Percentiles rank a stretch among this genome's conserved stretches.
phyloP scores from a whole-genome alignment of 2,329 filamentous ascomycete species.

The Cladosporium oxysporum region DNA sequence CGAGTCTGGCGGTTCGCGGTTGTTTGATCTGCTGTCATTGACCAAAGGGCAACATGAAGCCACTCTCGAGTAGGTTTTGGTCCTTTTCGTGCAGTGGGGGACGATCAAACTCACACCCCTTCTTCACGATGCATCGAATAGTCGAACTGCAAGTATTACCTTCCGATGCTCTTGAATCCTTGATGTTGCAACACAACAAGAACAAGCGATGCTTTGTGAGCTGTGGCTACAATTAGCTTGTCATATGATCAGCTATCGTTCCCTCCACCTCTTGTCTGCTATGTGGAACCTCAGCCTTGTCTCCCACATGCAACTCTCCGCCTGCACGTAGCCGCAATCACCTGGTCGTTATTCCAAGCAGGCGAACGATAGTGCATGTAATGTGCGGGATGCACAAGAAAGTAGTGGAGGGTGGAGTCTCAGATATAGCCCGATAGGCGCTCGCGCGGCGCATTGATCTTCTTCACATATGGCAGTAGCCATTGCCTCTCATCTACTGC shows the following conservation, averaged over 20 bases:
- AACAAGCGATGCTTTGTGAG: not conserved
- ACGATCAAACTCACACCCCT: not conserved
- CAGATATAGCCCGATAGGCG: not conserved
- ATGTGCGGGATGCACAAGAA: not conserved
- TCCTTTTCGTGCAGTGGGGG: not conserved
- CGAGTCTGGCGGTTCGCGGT: not conserved
- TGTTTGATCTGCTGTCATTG: not conserved
- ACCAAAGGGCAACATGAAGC: not conserved
- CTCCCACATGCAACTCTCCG: not conserved
- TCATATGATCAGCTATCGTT: not conserved
- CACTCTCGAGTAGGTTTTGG: not conserved
- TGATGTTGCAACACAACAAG: not conserved
- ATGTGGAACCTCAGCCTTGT: not conserved
- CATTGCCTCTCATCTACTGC: too few species aligned
- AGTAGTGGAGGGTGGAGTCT: not conserved
- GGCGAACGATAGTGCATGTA: not conserved
- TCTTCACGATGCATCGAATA: not conserved
- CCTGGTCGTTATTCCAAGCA: not conserved
- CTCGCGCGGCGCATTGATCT: not conserved
- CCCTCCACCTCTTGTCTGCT: not conserved
- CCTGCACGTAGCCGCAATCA: not conserved
- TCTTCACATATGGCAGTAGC: not conserved
- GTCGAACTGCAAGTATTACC: not conserved
- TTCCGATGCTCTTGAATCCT: not conserved
- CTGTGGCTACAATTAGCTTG: not conserved